These are phyloP conservation scores for Lentinula lateritia DNA, from an alignment of 768 basidiomycete genomes.

Conservation along the genomic window DNA sequence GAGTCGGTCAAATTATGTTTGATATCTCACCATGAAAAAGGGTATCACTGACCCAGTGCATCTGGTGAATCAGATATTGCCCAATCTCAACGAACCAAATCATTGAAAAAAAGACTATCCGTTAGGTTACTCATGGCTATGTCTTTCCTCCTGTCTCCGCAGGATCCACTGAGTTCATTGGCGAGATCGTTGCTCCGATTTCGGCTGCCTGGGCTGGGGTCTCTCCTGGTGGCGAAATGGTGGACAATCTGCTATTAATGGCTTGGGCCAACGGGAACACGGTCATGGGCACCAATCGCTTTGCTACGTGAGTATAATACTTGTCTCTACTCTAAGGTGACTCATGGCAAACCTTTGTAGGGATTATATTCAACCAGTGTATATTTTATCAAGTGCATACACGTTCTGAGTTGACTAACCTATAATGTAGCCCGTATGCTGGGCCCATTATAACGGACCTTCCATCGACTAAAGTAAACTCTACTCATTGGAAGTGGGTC, in stretches of 20 bases:
- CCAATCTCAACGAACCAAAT: slow-evolving; percentile 12
- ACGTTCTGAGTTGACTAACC: not conserved
- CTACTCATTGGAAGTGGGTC: slow-evolving; percentile 65
- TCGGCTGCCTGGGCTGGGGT: slow-evolving; percentile 51
- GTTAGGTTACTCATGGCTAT: slow-evolving; percentile 28
- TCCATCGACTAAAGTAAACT: slow-evolving; percentile 43
- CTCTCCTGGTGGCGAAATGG: slow-evolving; percentile 49
- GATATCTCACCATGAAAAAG: not conserved
- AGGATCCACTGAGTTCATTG: slow-evolving; percentile 49
- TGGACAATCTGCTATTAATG: slow-evolving; percentile 49
- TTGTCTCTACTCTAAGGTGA: not conserved
- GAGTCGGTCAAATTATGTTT: not conserved
- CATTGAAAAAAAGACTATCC: not conserved
- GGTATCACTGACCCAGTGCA: slow-evolving; percentile 38
- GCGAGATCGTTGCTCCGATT: slow-evolving; percentile 54
- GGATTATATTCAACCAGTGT: slow-evolving; percentile 48
- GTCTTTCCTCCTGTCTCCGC: slow-evolving; percentile 44
- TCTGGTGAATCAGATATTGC: slow-evolving; percentile 29
- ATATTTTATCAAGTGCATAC: slow-evolving; percentile 9
- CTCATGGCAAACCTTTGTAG: slow-evolving; percentile 20
- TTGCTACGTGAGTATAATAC: slow-evolving; percentile 40
- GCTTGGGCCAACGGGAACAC: slow-evolving; percentile 54
- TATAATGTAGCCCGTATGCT: slow-evolving; percentile 28
- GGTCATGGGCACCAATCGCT: slow-evolving; percentile 45
- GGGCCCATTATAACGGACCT: slow-evolving; percentile 51